Conservation (phyloP, 2,329 filamentous ascomycete species). For the Alternaria brassicicola region DNA sequence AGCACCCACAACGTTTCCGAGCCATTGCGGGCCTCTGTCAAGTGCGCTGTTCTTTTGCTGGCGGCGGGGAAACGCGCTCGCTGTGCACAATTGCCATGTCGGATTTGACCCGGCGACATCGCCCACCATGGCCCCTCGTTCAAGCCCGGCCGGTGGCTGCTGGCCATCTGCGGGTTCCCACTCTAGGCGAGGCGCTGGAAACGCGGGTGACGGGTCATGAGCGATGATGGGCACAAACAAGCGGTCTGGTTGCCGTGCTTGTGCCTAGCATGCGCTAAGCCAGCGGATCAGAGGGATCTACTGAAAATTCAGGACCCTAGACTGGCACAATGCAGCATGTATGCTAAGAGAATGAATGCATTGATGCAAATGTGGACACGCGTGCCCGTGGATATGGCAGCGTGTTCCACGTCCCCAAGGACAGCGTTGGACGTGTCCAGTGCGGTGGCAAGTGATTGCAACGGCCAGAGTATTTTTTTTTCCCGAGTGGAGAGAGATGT, state of each 20-base stretch:
- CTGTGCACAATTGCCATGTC: not conserved
- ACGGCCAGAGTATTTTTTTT: constrained; percentile 16
- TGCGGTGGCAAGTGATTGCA: constrained; percentile 31
- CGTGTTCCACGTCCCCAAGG: constrained; percentile 12
- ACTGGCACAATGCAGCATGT: constrained; percentile 15
- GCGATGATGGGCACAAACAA: constrained; percentile 31
- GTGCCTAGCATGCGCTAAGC: constrained; percentile 27
- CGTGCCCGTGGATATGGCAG: constrained; percentile 13
- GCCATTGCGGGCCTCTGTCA: constrained; percentile 15
- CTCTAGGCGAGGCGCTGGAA: constrained; percentile 23
- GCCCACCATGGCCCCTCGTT: not conserved
- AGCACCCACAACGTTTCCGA: constrained; percentile 5
- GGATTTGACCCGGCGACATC: not conserved
- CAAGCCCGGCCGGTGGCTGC: constrained; percentile 12
- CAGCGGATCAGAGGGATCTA: constrained; percentile 24
- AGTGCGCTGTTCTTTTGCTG: not conserved
- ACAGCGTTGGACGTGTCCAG: constrained; percentile 25
- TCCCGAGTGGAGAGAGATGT: constrained; percentile 22
- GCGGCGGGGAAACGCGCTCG: not conserved
- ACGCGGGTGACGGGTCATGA: too few relatives aligned
- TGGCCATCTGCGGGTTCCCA: constrained; percentile 11
- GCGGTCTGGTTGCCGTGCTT: constrained; percentile 37
- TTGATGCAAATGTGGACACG: not conserved
- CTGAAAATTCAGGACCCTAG: constrained; percentile 26
- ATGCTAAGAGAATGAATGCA: constrained; percentile 13